Evolutionary conservation across 1,284 basidiomycete genomes (phyloP).

Genomic region (Ceratobasidium sp.): DNA sequence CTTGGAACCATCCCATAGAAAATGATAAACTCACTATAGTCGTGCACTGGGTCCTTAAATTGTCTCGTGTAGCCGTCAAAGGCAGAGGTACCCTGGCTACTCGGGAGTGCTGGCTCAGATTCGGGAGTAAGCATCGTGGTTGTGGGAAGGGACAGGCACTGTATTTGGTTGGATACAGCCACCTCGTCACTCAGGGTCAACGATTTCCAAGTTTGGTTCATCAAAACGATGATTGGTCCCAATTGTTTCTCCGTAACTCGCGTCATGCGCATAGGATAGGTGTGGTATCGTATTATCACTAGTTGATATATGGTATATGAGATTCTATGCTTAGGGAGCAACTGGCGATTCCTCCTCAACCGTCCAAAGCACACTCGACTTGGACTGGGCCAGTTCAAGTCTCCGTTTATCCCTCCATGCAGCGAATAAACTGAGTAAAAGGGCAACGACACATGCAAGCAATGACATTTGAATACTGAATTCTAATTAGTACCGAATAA

Average conservation of each 20-base stretch:
- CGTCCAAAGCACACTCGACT: conserved; percentile 21
- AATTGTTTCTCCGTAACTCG: too few relatives aligned
- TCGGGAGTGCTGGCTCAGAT: neutral
- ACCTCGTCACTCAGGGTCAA: neutral
- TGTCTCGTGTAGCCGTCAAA: conserved; percentile 26
- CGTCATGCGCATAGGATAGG: too few relatives aligned
- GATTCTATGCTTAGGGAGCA: neutral
- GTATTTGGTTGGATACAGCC: neutral
- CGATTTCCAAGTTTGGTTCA: too few relatives aligned
- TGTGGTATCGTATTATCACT: too few relatives aligned
- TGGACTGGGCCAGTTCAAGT: neutral
- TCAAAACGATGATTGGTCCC: neutral
- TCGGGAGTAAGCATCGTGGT: neutral
- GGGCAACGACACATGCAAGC: conserved; percentile 37
- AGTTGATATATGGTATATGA: neutral
- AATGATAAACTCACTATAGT: conserved; percentile 53
- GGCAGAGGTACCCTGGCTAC: conserved; percentile 18
- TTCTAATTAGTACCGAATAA: neutral
- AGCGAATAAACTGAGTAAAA: conserved; percentile 37
- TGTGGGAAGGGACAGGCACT: neutral
- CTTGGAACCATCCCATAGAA: conserved; percentile 5
- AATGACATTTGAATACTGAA: conserved; percentile 36
- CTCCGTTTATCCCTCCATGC: conserved; percentile 38
- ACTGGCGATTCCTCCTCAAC: conserved; percentile 23
- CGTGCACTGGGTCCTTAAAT: conserved; percentile 59